Evolutionary conservation across 176 grass and related monocot species (phyloP).

Genomic region (Miscanthus lutarioriparius): DNA sequence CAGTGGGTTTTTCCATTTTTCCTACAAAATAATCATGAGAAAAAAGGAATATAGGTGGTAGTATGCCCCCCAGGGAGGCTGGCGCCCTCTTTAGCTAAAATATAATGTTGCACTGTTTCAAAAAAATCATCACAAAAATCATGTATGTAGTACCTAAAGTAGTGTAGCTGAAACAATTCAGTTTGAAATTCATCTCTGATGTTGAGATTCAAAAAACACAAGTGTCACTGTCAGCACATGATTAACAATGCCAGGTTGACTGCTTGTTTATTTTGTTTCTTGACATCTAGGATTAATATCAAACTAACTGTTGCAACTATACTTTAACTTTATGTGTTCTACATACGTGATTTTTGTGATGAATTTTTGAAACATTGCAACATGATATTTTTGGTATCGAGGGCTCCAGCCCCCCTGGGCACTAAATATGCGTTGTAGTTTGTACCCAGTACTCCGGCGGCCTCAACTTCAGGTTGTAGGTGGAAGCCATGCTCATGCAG

Average conservation of each 20-base stretch:
- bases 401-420: background rate
- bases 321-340: background rate
- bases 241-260: background rate
- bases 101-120: background rate
- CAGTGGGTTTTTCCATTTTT: background rate
- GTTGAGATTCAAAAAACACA: no score
- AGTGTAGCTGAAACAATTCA: background rate
- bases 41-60: background rate
- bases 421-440: background rate
- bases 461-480: constrained; percentile 91
- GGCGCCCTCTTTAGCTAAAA: background rate
- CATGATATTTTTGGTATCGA: background rate
- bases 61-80: background rate
- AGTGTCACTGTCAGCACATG: background rate
- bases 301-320: background rate
- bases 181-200: background rate
- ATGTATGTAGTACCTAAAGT: background rate
- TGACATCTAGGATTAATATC: background rate
- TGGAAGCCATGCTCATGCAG: constrained; percentile 99
- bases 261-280: background rate
- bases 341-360: background rate
- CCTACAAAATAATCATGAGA: background rate
- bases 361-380: background rate
- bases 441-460: constrained; percentile 94
- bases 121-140: background rate